Conservation (phyloP, 495 filamentous ascomycete species). For the Letharia columbiana region DNA sequence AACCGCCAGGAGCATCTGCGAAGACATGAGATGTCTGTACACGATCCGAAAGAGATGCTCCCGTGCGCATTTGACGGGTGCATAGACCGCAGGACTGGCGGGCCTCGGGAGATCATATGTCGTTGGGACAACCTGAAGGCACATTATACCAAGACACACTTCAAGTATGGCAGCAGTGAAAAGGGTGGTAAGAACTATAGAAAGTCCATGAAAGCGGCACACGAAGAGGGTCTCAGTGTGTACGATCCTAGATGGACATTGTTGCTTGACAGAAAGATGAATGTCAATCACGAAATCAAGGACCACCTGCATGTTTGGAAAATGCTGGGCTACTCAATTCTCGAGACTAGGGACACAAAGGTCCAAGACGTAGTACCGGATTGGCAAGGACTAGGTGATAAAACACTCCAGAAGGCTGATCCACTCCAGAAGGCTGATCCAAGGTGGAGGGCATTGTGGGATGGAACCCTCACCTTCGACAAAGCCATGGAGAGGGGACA, state of each 20-base stretch:
- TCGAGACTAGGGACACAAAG: conserved; percentile 4
- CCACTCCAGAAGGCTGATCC: conserved; percentile 7
- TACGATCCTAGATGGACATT: not conserved
- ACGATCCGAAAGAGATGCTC: not conserved
- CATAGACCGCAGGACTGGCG: not conserved
- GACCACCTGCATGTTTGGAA: conserved; percentile 7
- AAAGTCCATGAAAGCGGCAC: conserved; percentile 2
- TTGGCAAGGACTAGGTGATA: not conserved
- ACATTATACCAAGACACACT: conserved; percentile 16
- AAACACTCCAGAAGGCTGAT: not conserved
- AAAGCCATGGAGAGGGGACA: not conserved
- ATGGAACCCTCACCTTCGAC: conserved; percentile 2
- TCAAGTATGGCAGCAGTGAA: conserved; percentile 1
- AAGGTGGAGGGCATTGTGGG: conserved; percentile 8
- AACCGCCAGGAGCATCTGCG: conserved; percentile 14
- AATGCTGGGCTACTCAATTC: conserved; percentile 16
- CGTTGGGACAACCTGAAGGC: conserved; percentile 14
- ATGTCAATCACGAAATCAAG: not conserved
- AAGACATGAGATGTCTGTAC: conserved; percentile 9
- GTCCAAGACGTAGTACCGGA: conserved; percentile 9
- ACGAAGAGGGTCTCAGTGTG: not conserved
- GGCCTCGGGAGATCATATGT: not conserved
- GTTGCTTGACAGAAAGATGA: not conserved
- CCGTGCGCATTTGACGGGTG: conserved; percentile 3
- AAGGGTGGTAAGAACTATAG: conserved; percentile 6